Base-by-base conservation (phyloP, 2,329 filamentous ascomycete genomes). In the Exophiala xenobiotica region DNA sequence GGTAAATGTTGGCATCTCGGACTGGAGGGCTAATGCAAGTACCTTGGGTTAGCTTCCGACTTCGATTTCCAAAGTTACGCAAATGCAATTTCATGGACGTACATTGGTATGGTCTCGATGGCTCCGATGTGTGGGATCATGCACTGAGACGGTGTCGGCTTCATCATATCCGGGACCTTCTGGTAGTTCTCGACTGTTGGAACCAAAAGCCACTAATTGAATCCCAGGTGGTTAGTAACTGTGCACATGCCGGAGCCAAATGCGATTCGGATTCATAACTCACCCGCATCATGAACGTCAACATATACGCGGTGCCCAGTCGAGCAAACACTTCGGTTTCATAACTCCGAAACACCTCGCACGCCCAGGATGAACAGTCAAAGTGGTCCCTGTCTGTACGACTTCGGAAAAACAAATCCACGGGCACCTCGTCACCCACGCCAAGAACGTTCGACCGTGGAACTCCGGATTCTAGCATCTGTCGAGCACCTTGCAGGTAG, bases 21-120 rank as follows among this genome's bases (percentile, higher is more conserved):
- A 58, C 35, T 1, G 53, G 49, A 26, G 47, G 26, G 31, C 31
- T 35, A 35, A n/a, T n/a, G n/a, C n/a, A n/a, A n/a, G n/a, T n/a
- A n/a, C n/a, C n/a, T n/a, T n/a, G n/a, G n/a, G n/a, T n/a, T n/a
- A n/a, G n/a, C n/a, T n/a, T n/a, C n/a, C n/a, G n/a, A n/a, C n/a
- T n/a, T n/a, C n/a, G n/a, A n/a, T n/a, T n/a, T n/a, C n/a, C n/a
- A n/a, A n/a, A n/a, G n/a, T n/a, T n/a, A n/a, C n/a, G n/a, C n/a
- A n/a, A n/a, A n/a, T n/a, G n/a, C n/a, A n/a, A n/a, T n/a, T n/a
- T n/a, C n/a, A n/a, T n/a, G n/a, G n/a, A 54, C 52, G 16, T 48
- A 57, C 55, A 58, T 18, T 35, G 56, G 56, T n/a, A 58, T 51
- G 12, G 53, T 55, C 27, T 58, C 56, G 14, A 58, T 58, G n/a